Base-by-base conservation (phyloP, 371 early-diverging fungal genomes). In the Mucor indicus region DNA sequence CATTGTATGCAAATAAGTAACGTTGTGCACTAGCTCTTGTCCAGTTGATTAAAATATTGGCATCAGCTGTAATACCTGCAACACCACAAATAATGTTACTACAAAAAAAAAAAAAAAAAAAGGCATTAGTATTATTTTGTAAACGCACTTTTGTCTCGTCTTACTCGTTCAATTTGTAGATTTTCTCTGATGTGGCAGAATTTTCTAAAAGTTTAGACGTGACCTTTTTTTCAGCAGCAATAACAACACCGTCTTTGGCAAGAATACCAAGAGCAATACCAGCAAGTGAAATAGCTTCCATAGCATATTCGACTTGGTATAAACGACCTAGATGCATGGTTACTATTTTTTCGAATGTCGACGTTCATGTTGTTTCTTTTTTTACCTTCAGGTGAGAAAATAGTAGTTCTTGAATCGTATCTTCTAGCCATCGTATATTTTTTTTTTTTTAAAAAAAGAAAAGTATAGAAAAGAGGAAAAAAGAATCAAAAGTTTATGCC, bases 241-340 rank as follows among this genome's bases (percentile, higher is more conserved):
- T 84, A 4, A 99, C 92, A 44, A 99, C 81, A 40, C 99, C 99
- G 50, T 99, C 98, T 43, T 80, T 84, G 38, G 91, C 81, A 41
- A 95, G 78, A 53, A 98, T 84, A 33, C 99, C 99, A 27, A 99
- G 80, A 12, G 91, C 91, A 45, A 96, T 95, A 46, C 98, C 98
- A 31, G 98, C 99, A 58, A 92, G 94, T 9, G 93, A 91, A 64
- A 99, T 97, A 44, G 98, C 98, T 69, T 99, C 98, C 92, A 99
- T 99, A 36, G 99, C 99, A 79, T 99, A 99, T 75, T 99, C 99
- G 54, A 98, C 99, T 75, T 99, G 99, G 77, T 93, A 94, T 57
- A 99, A 80, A 40, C 98, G 91, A 50, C 99, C 99, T 95, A 72
- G 21, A 27, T 17, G 22, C 19, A 42, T 10, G 19, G 15, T n/a